Percentiles rank a stretch among this genome's conserved stretches.
phyloP scores from a whole-genome alignment of 352 stramenopile genomes.

The Phytophthora uliginosa region DNA sequence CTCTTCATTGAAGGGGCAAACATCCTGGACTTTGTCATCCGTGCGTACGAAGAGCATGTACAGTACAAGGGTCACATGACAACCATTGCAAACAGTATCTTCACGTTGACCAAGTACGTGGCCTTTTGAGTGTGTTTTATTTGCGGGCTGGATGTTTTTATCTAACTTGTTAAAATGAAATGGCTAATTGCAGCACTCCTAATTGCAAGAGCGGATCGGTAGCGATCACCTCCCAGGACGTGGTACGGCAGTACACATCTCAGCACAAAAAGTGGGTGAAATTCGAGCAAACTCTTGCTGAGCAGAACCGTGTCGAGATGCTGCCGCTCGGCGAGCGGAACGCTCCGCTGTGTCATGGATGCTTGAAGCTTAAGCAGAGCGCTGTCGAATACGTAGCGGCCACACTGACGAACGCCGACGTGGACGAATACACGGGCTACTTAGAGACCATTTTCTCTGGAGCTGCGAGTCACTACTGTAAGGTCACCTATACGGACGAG shows the following conservation, averaged over 20 bases:
- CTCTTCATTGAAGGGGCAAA: slow-evolving; percentile 79
- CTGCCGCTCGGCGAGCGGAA: slow-evolving; percentile 83
- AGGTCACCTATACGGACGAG: slow-evolving; percentile 87
- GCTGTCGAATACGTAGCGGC: slow-evolving; percentile 82
- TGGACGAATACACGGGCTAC: slow-evolving; percentile 75
- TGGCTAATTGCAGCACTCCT: slow-evolving; percentile 58
- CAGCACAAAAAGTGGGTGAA: slow-evolving; percentile 77
- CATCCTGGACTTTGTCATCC: slow-evolving; percentile 87
- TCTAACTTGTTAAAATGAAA: slow-evolving; percentile 20
- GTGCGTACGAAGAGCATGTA: slow-evolving; percentile 77
- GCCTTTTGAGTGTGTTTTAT: neutral
- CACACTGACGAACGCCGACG: slow-evolving; percentile 68
- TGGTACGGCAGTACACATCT: slow-evolving; percentile 82
- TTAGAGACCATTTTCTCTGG: slow-evolving; percentile 90
- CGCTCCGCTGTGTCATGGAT: slow-evolving; percentile 83
- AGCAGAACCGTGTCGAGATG: slow-evolving; percentile 89
- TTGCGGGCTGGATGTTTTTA: slow-evolving; percentile 1
- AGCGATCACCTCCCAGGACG: slow-evolving; percentile 78
- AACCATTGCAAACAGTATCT: slow-evolving; percentile 91
- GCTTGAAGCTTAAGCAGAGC: slow-evolving; percentile 84
- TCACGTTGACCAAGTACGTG: slow-evolving; percentile 87
- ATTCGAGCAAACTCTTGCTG: slow-evolving; percentile 78
- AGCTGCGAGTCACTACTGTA: slow-evolving; percentile 83
- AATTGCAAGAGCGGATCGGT: slow-evolving; percentile 64
- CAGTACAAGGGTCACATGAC: slow-evolving; percentile 93